Percentiles rank a stretch among this genome's conserved stretches.
Evolutionary conservation across 2,329 filamentous ascomycete species (phyloP).

Genomic region (Atkinsonella hypoxylon): DNA sequence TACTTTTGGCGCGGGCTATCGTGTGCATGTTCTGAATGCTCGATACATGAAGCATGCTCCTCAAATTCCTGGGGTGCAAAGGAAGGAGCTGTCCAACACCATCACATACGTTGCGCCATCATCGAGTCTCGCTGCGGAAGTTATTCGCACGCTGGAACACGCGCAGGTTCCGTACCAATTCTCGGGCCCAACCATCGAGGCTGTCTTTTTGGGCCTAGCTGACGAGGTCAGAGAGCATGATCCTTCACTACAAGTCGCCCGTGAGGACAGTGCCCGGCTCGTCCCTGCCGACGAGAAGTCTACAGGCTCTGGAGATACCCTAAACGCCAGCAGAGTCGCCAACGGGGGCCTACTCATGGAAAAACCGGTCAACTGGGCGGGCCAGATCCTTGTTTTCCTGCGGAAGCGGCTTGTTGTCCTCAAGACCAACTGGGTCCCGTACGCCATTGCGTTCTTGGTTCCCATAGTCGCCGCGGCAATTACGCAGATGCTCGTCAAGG

Average conservation of each 20-base stretch:
- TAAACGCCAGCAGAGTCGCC: conserved; percentile 21
- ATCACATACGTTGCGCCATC: conserved; percentile 60
- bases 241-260: conserved; percentile 39
- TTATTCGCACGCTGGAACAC: conserved; percentile 61
- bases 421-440: conserved; percentile 66
- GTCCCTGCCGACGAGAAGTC: conserved; percentile 12
- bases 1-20: conserved; percentile 69
- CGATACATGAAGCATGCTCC: conserved; percentile 34
- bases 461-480: conserved; percentile 74
- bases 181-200: conserved; percentile 81
- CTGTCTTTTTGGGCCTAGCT: conserved; percentile 78
- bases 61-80: conserved; percentile 42
- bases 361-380: conserved; percentile 52
- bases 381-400: conserved; percentile 65
- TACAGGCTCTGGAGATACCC: conserved; percentile 9
- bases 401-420: conserved; percentile 67
- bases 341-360: conserved; percentile 49
- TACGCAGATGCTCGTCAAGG: conserved; percentile 61
- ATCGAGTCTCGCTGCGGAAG: conserved; percentile 57
- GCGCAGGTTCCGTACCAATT: conserved; percentile 61
- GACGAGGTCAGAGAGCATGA: conserved; percentile 44
- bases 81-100: conserved; percentile 54
- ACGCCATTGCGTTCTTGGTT: conserved; percentile 60
- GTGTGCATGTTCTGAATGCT: conserved; percentile 59
- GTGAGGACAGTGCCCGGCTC: conserved; percentile 11